Evolutionary conservation across 495 filamentous ascomycete species (phyloP), one percentile per base, ranked within the genome.

Genomic region (Daldinia grandis): DNA sequence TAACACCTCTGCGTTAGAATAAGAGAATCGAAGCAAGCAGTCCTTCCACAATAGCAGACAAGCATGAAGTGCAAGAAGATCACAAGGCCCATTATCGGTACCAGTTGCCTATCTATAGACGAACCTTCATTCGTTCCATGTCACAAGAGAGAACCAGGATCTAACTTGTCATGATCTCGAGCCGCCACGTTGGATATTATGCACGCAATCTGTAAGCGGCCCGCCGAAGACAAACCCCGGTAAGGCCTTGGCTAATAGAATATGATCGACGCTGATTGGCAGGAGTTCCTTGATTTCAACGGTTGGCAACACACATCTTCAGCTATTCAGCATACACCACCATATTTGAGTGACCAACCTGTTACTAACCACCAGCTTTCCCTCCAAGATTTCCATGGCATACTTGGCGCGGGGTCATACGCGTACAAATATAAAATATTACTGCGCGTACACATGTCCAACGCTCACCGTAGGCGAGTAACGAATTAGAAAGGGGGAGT

Each of bases 131-230:
- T 63, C 44, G 55, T 59, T 61, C 51, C 60, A 57, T 62, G 38
- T 61, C 55, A 64, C 42, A 42, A 68, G 64, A 47, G 42, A 47
- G 51, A 61, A 25, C 25, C 56, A 60, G 51, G 59, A 40, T 68
- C 37, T 61, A 37, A 31, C 15, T 51, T 28, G 55, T 54, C 55
- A 65, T 12, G 5, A 35, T 33, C 55, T 60, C 65, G 61, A 73
- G 56, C 70, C 65, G 65, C 61, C 61, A 38, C 7, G 70, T 60
- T 73, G 65, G 65, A 62, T 66, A 69, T 17, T 30, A 68, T 73
- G 70, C 70, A 63, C 65, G 61, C 62, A 69, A 73, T 73, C 25
- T 58, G 40, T 51, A 60, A 40, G 62, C 61, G 64, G 64, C 21
- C 69, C 64, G 69, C 55, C 42, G 37, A 44, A 67, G 55, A 72